Percentiles rank a stretch among this genome's conserved stretches.
Conservation (phyloP, 2,329 filamentous ascomycete species). For the Pleomassaria siparia region DNA sequence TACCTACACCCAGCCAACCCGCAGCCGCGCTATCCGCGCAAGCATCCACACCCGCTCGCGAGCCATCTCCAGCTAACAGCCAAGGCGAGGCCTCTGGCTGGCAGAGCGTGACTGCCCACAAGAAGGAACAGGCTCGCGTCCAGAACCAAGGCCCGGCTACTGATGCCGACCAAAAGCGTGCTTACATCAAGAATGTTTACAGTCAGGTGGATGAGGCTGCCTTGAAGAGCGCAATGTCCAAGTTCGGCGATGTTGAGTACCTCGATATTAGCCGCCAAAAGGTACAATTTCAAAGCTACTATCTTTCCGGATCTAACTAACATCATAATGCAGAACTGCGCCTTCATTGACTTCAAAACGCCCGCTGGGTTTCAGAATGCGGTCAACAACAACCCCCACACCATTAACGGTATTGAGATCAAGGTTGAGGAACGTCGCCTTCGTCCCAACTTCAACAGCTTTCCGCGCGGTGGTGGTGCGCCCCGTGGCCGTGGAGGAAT, state of each 20-base stretch:
- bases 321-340: conserved; percentile 71
- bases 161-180: conserved; percentile 76
- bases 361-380: conserved; percentile 81
- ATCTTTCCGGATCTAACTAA: conserved; percentile 15
- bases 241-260: conserved; percentile 66
- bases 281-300: conserved; percentile 55
- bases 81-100: conserved; percentile 70
- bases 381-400: conserved; percentile 80
- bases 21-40: conserved; percentile 29
- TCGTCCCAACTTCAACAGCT: conserved; percentile 40
- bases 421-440: conserved; percentile 86
- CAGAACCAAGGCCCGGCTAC: conserved; percentile 63
- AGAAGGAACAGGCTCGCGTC: conserved; percentile 78
- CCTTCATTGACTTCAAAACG: conserved; percentile 91
- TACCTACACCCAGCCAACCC: conserved; percentile 18
- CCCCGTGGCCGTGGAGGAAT: conserved; percentile 63
- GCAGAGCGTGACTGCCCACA: conserved; percentile 81
- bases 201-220: conserved; percentile 79
- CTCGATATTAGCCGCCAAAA: conserved; percentile 70
- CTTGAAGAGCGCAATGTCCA: conserved; percentile 69
- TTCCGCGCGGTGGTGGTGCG: conserved; percentile 44
- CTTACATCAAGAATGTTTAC: conserved; percentile 94
- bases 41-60: conserved; percentile 36
- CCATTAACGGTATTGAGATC: conserved; percentile 79
- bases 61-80: conserved; percentile 39